Evolutionary conservation across 2,329 filamentous ascomycete genomes (phyloP).

Genomic region (Xylaria sp.): DNA sequence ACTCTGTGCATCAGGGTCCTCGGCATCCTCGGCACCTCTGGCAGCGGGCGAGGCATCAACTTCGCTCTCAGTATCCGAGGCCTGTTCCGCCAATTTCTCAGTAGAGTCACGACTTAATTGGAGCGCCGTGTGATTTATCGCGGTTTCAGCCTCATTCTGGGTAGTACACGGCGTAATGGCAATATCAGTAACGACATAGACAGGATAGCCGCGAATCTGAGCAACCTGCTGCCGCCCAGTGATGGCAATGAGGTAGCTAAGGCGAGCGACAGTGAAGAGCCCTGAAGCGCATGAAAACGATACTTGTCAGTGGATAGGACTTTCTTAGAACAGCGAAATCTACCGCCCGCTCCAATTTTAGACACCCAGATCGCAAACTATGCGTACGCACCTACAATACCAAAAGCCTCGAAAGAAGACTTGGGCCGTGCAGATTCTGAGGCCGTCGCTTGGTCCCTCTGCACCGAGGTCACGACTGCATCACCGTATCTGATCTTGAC

Average conservation of each 20-base stretch:
- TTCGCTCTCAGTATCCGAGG: conserved; percentile 58
- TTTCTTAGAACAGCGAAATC: conserved; percentile 4
- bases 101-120: conserved; percentile 53
- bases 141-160: conserved; percentile 76
- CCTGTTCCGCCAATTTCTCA: conserved; percentile 48
- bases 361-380: neutral
- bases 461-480: conserved; percentile 57
- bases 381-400: conserved; percentile 63
- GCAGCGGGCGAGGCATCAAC: conserved; percentile 58
- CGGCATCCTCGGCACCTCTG: conserved; percentile 48
- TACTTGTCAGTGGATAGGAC: conserved; percentile 25
- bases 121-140: conserved; percentile 71
- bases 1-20: conserved; percentile 47
- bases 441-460: conserved; percentile 55
- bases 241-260: conserved; percentile 88
- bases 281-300: conserved; percentile 62
- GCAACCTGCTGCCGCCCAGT: conserved; percentile 89
- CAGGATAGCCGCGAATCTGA: conserved; percentile 80
- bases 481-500: conserved; percentile 78
- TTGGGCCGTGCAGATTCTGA: conserved; percentile 58
- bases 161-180: conserved; percentile 89
- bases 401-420: conserved; percentile 69
- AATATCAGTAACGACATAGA: conserved; percentile 90
- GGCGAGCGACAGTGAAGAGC: conserved; percentile 81
- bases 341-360: neutral